Conservation (phyloP, 805 yeast species). For the Ogataea trehaloabstinens region DNA sequence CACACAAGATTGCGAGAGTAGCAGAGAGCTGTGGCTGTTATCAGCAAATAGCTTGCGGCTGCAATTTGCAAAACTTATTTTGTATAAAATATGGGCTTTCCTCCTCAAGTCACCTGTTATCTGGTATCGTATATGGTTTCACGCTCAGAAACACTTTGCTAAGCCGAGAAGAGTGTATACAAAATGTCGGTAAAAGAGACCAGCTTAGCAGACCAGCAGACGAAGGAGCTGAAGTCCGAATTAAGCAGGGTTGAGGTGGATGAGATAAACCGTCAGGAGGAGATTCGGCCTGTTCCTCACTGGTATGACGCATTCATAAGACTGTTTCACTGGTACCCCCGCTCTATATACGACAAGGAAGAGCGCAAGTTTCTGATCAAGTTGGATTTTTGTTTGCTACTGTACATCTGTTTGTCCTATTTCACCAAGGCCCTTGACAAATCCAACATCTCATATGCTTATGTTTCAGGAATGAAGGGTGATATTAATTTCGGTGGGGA, state of each 20-base stretch:
- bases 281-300: constrained; percentile 32
- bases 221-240: constrained; percentile 5
- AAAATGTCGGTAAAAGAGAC: no score
- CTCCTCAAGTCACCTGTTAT: no score
- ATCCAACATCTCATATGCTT: constrained; percentile 62
- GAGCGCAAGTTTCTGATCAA: constrained; percentile 48
- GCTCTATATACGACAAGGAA: constrained; percentile 11
- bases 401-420: constrained; percentile 49
- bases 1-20: no score
- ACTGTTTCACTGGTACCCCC: constrained; percentile 45
- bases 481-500: constrained; percentile 57
- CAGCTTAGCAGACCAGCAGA: no score
- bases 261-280: constrained; percentile 31
- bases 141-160: no score
- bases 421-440: constrained; percentile 70
- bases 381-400: constrained; percentile 51
- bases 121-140: no score
- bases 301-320: constrained; percentile 61
- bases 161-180: no score
- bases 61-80: neutral
- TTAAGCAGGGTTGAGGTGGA: constrained; percentile 8
- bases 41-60: neutral
- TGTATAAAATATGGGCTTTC: neutral
- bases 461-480: constrained; percentile 60
- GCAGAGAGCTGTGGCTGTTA: neutral